Conservation (phyloP, 306 rosid species). For the Adenanthera pavonina region DNA sequence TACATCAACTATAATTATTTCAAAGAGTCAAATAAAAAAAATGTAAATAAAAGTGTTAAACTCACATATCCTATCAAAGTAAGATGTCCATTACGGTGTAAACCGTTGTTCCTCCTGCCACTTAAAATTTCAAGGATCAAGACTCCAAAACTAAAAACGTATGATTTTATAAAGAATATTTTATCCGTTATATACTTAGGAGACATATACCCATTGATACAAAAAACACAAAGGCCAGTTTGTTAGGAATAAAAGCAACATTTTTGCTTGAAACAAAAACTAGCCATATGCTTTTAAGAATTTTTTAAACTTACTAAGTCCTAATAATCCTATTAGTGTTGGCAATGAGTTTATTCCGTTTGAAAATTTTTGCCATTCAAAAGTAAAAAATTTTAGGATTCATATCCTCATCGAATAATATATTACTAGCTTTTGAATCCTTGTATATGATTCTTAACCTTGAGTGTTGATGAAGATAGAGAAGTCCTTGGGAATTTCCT, state of each 20-base stretch:
- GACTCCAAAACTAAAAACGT: not conserved
- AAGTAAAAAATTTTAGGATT: conserved; percentile 33
- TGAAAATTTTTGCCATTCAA: conserved; percentile 36
- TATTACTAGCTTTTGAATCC: conserved; percentile 38
- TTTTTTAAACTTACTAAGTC: conserved; percentile 30
- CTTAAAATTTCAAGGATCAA: conserved; percentile 42
- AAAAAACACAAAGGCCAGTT: not conserved
- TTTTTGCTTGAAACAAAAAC: no score
- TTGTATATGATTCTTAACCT: conserved; percentile 28
- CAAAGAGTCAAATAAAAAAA: no score
- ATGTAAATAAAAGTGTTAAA: no score
- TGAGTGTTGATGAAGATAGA: conserved; percentile 28
- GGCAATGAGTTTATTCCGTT: not conserved
- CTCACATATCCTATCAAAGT: conserved; percentile 43
- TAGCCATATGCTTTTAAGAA: no score
- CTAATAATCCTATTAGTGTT: conserved; percentile 36
- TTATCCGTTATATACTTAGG: not conserved
- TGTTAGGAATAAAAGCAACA: no score
- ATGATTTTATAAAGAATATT: not conserved
- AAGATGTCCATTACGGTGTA: not conserved
- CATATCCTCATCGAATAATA: conserved; percentile 36
- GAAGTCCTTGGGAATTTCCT: conserved; percentile 27
- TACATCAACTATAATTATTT: no score
- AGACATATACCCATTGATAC: not conserved
- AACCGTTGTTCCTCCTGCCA: conserved; percentile 33